Evolutionary conservation across 495 filamentous ascomycete genomes (phyloP).

Genomic region (Beverwykella pulmonaria): DNA sequence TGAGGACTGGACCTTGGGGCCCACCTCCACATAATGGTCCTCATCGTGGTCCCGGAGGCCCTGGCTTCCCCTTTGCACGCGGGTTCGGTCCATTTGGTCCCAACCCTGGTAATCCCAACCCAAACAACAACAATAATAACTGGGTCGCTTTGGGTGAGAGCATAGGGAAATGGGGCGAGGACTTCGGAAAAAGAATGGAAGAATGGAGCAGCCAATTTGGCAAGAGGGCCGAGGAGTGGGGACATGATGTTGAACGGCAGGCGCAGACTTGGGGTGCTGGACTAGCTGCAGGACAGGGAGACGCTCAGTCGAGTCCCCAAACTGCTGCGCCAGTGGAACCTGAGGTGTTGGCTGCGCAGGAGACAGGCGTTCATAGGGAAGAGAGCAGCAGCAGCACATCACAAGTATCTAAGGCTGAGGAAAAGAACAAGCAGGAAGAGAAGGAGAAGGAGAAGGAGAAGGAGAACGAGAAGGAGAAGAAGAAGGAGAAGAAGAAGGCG

Average conservation of each 20-base stretch:
- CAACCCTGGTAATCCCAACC: not conserved
- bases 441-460: conserved; percentile 18
- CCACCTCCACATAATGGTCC: not conserved
- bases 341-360: not conserved
- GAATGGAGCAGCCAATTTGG: conserved; percentile 35
- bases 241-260: conserved; percentile 20
- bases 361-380: conserved; percentile 18
- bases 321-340: not conserved
- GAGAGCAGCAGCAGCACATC: not conserved
- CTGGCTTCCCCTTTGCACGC: not conserved
- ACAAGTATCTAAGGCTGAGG: not conserved
- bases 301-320: not conserved
- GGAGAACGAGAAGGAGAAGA: no score
- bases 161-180: conserved; percentile 35
- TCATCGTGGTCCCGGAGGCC: not conserved
- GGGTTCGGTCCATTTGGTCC: not conserved
- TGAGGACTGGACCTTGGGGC: not conserved
- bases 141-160: conserved; percentile 25
- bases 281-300: not conserved
- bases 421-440: not conserved
- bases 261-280: conserved; percentile 23
- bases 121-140: conserved; percentile 1
- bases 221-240: conserved; percentile 23
- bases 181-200: conserved; percentile 25
- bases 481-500: no score